Evolutionary conservation across 2,329 filamentous ascomycete genomes (phyloP).

Genomic region (Clarireedia homoeocarpa): DNA sequence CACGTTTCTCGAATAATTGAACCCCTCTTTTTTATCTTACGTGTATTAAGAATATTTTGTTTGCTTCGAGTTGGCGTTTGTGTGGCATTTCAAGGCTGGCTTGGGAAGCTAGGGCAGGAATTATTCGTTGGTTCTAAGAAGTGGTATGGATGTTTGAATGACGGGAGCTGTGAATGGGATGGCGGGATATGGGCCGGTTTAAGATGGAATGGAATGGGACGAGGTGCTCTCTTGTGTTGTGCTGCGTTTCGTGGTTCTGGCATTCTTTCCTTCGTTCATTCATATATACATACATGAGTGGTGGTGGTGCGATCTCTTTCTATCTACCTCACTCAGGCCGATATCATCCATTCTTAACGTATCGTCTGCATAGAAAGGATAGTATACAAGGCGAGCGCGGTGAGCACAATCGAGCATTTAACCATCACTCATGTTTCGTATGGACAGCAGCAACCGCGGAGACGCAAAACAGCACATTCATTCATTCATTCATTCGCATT

Average conservation of each 20-base stretch:
- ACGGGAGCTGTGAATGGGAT: neutral
- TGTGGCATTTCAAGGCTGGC: neutral
- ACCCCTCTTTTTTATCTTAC: neutral
- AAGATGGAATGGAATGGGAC: neutral
- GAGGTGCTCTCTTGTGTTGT: neutral
- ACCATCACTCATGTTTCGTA: too few relatives aligned
- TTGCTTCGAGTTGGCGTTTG: neutral
- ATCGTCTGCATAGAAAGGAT: too few relatives aligned
- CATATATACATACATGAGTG: too few relatives aligned
- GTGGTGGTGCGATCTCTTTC: too few relatives aligned
- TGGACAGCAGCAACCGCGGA: too few relatives aligned
- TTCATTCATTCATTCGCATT: too few relatives aligned
- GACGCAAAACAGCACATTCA: too few relatives aligned
- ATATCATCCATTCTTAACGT: too few relatives aligned
- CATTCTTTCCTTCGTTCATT: neutral
- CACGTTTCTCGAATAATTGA: neutral
- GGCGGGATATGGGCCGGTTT: neutral
- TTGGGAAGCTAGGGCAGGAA: neutral
- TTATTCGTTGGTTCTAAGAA: neutral
- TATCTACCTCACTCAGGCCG: too few relatives aligned
- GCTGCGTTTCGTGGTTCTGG: neutral
- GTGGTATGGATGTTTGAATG: neutral
- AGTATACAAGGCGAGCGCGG: too few relatives aligned
- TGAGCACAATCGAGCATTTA: too few relatives aligned
- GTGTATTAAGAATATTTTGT: constrained; percentile 3